Evolutionary conservation across 2,329 filamentous ascomycete genomes (phyloP).

Genomic region (Capronia epimyces): DNA sequence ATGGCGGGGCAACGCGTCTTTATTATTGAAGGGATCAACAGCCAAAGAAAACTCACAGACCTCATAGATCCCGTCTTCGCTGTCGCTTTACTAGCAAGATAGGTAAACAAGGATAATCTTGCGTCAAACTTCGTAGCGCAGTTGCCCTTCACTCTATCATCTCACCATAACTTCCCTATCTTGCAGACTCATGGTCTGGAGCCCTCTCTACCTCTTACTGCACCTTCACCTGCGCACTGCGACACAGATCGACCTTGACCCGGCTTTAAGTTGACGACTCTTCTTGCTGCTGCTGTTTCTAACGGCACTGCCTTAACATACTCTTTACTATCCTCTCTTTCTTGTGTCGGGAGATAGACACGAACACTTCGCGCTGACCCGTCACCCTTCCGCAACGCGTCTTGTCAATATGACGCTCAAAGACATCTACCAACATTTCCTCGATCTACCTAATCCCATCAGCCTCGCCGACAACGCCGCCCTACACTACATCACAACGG

Average conservation of each 20-base stretch:
- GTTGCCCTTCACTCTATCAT: too few species aligned
- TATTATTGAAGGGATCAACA: slow-evolving; percentile 6
- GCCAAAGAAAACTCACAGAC: slow-evolving; percentile 5
- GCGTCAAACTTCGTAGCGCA: background rate
- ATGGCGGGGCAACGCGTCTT: slow-evolving; percentile 18
- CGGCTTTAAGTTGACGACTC: too few species aligned
- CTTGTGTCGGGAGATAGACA: background rate
- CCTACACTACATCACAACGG: slow-evolving; percentile 84
- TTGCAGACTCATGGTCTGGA: too few species aligned
- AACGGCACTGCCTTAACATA: too few species aligned
- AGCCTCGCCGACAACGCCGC: slow-evolving; percentile 61
- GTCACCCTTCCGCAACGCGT: background rate
- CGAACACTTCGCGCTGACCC: background rate
- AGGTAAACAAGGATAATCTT: slow-evolving; percentile 6
- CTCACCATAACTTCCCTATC: too few species aligned
- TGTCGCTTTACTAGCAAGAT: background rate
- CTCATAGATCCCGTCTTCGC: slow-evolving; percentile 4
- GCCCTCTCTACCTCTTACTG: too few species aligned
- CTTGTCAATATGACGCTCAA: slow-evolving; percentile 39
- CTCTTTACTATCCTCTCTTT: background rate
- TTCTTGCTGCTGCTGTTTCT: too few species aligned
- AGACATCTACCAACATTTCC: slow-evolving; percentile 64
- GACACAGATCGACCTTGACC: too few species aligned
- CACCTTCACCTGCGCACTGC: too few species aligned
- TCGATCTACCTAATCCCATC: slow-evolving; percentile 60